Evolutionary conservation across 257 asterid genomes (phyloP).

Genomic region (Anisodus acutangulus): DNA sequence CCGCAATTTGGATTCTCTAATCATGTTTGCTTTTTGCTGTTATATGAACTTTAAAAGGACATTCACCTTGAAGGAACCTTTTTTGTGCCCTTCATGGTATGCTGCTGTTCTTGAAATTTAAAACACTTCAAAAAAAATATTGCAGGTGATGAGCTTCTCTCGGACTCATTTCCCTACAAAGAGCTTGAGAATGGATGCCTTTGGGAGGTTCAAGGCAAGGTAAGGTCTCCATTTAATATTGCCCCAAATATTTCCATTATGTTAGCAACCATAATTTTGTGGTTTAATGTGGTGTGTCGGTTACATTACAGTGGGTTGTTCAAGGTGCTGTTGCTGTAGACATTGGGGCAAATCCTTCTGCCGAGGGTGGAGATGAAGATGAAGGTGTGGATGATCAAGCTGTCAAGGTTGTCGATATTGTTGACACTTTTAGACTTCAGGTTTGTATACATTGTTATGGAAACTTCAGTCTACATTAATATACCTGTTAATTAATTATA

Average conservation of each 20-base stretch:
- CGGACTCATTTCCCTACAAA: constrained; percentile 86
- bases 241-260: background rate
- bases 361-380: constrained; percentile 79
- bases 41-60: background rate
- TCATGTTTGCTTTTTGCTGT: background rate
- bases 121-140: background rate
- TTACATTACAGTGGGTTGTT: constrained; percentile 69
- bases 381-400: constrained; percentile 80
- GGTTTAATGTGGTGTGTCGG: background rate
- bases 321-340: constrained; percentile 69
- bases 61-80: background rate
- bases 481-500: background rate
- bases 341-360: constrained; percentile 96
- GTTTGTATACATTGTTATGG: constrained; percentile 29
- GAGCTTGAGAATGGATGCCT: constrained; percentile 72
- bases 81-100: constrained; percentile 31
- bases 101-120: background rate
- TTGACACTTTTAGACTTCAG: constrained; percentile 93
- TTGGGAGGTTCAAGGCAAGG: constrained; percentile 96
- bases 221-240: constrained; percentile 31
- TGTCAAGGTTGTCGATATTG: constrained; percentile 77
- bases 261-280: background rate
- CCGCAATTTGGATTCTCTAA: background rate
- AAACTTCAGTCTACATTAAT: background rate
- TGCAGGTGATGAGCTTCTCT: constrained; percentile 87